Base-by-base conservation (phyloP, 192 early-diverging fungal species). In the Podila epicladia region DNA sequence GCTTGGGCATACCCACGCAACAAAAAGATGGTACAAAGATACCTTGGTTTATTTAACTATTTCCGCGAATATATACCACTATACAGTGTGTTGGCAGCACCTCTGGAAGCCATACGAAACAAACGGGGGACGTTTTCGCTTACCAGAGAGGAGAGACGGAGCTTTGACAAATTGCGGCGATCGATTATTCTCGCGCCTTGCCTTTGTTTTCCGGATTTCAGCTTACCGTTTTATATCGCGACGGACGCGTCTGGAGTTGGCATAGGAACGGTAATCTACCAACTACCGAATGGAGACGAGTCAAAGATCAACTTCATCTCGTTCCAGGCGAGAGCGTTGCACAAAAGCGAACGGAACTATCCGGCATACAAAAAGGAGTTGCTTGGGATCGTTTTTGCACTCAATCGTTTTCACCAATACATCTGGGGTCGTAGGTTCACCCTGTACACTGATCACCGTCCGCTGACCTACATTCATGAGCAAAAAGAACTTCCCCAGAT, bases 231-330 rank as follows among this genome's bases (percentile, higher is more conserved):
- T 26, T 66, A 71, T n/a, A 49, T 84, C 9, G 78, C 77, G 0
- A 84, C 76, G 12, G 84, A 84, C 58, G 84, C 84, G 8, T 85
- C 84, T n/a, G 75, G 75, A n/a, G 58, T 63, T 41, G 84, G 82
- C 5, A 65, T 84, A 31, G 84, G 75, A 13, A 61, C 51, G 1
- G 75, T 80, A 7, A 29, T 83, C 12, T 84, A 69, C 57, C 85
- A 86, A 49, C 19, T 68, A 66, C 51, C 32, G 41, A 26, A 32
- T 37, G n/a, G 35, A 22, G 61, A 67, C 3, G 9, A n/a, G 20
- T 19, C 38, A 17, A 41, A 41, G 38, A 55, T 65, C 17, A 37
- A 65, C 5, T 83, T 73, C 28, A 75, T 82, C 11, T 73, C 72
- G 1, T 80, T 85, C 35, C 59, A 69, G 58, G 71, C 75, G 0